phyloP scores from a whole-genome alignment of 306 rosid genomes.

The Cucumis melo region DNA sequence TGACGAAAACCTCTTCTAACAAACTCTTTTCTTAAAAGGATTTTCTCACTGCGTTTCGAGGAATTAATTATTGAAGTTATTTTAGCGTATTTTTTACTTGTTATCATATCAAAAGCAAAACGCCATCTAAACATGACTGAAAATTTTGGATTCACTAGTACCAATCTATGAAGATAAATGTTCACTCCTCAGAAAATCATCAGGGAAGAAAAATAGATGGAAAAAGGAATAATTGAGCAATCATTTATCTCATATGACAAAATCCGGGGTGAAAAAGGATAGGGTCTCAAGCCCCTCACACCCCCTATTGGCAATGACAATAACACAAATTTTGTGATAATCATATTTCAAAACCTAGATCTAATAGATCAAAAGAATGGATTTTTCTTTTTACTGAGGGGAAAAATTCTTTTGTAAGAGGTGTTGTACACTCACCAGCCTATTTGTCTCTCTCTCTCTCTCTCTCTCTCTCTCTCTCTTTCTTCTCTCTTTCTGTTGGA shows the following conservation, averaged over 20 bases:
- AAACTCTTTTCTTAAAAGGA: too few relatives aligned
- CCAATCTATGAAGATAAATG: neutral
- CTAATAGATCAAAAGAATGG: slow-evolving; percentile 1
- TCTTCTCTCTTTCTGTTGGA: neutral
- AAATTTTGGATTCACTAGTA: neutral
- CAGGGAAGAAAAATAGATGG: neutral
- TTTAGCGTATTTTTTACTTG: too few relatives aligned
- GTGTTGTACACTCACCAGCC: slow-evolving; percentile 9
- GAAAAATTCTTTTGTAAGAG: neutral
- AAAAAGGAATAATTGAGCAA: neutral
- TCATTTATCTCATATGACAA: neutral
- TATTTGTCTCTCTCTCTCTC: neutral
- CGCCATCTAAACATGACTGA: neutral
- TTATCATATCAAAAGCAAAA: neutral
- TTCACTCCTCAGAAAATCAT: neutral
- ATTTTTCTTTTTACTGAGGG: neutral
- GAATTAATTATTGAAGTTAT: neutral
- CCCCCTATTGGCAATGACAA: neutral
- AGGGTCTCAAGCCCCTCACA: neutral
- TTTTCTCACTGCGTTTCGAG: too few relatives aligned
- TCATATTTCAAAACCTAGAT: slow-evolving; percentile 1
- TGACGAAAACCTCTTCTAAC: too few relatives aligned
- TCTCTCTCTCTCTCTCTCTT: neutral
- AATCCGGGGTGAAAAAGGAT: neutral
- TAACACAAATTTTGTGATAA: neutral